Evolutionary conservation across 148 eudicot genomes (phyloP).

Genomic region (Rhododendron molle): DNA sequence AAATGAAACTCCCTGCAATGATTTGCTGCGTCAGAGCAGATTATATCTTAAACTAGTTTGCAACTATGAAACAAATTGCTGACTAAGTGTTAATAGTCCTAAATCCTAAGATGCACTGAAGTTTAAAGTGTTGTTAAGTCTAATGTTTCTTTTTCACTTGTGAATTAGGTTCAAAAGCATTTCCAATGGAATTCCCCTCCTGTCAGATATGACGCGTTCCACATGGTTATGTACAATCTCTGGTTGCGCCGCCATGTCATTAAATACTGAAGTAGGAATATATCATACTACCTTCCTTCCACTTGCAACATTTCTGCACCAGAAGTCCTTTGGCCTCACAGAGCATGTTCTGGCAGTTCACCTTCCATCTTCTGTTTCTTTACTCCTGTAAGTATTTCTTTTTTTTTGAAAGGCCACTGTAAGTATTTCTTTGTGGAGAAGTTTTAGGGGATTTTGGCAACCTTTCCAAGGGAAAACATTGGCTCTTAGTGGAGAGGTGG

Average conservation of each 20-base stretch:
- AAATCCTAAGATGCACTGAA: neutral
- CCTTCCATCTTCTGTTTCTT: neutral
- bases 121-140: neutral
- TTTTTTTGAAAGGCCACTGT: too few species aligned
- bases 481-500: neutral
- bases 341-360: neutral
- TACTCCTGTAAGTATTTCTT: neutral
- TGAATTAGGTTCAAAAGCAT: constrained; percentile 9
- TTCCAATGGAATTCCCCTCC: constrained; percentile 9
- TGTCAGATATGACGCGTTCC: neutral
- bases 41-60: neutral
- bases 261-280: neutral
- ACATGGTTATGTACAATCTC: constrained; percentile 11
- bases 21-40: neutral
- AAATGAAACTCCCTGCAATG: neutral
- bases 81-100: neutral
- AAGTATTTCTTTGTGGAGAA: neutral
- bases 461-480: neutral
- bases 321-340: too few species aligned
- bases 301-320: neutral
- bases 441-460: neutral
- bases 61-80: neutral
- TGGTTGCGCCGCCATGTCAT: constrained; percentile 7
- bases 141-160: neutral
- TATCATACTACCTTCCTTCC: neutral